Evolutionary conservation across 352 stramenopile genomes (phyloP).

Genomic region (Globisporangium iwayamae): DNA sequence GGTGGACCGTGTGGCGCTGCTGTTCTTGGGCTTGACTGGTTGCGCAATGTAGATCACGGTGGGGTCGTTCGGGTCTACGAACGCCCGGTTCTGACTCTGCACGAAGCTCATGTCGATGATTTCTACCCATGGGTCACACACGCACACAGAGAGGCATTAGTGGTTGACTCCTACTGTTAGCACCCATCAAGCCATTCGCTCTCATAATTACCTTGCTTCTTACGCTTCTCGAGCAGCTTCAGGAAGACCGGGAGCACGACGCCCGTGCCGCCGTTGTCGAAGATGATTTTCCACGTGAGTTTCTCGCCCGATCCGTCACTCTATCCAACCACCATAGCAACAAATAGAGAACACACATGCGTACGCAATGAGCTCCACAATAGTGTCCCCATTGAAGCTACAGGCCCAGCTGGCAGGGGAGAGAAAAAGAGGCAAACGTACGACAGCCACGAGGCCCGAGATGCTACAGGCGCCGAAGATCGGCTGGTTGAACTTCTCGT

Average conservation of each 20-base stretch:
- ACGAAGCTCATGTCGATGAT: slow-evolving; percentile 71
- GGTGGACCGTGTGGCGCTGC: slow-evolving; percentile 9
- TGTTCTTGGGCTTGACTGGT: slow-evolving; percentile 35
- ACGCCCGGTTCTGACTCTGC: slow-evolving; percentile 78
- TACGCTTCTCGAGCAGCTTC: slow-evolving; percentile 70
- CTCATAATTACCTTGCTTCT: slow-evolving; percentile 46
- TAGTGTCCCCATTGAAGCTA: not conserved
- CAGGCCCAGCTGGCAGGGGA: not conserved
- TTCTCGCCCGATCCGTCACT: slow-evolving; percentile 18
- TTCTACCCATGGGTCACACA: slow-evolving; percentile 24
- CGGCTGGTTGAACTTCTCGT: slow-evolving; percentile 89
- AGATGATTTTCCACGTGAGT: slow-evolving; percentile 78
- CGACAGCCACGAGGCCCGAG: slow-evolving; percentile 58
- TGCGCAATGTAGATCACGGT: slow-evolving; percentile 83
- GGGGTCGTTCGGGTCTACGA: slow-evolving; percentile 85
- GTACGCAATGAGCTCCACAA: not conserved
- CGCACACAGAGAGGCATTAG: not conserved
- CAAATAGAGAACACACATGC: not conserved
- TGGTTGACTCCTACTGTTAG: not conserved
- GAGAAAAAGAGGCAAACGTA: slow-evolving; percentile 17
- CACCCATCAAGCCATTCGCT: no score
- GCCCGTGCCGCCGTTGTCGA: slow-evolving; percentile 80
- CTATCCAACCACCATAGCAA: not conserved
- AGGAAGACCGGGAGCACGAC: slow-evolving; percentile 84
- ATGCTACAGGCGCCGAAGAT: slow-evolving; percentile 89